Evolutionary conservation across 345 rosid genomes (phyloP).

Genomic region (Anastatica hierochuntica): DNA sequence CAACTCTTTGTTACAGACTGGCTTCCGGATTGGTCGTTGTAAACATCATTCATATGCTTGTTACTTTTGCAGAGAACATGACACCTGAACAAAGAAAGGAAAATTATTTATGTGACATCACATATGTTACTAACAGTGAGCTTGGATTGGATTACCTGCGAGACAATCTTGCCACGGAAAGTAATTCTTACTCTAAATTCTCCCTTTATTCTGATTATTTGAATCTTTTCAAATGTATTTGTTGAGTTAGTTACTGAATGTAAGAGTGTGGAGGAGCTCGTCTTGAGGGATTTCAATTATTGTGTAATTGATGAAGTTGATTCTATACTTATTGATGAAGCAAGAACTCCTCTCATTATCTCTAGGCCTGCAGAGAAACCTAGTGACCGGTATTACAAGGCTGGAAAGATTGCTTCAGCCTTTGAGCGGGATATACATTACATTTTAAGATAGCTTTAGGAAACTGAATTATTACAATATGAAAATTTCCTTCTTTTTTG

Average conservation of each 20-base stretch:
- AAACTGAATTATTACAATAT: too few species aligned
- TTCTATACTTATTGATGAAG: conserved; percentile 97
- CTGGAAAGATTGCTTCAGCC: conserved; percentile 80
- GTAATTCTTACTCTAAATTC: conserved; percentile 57
- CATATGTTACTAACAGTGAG: conserved; percentile 94
- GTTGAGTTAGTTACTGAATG: conserved; percentile 18
- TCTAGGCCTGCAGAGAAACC: conserved; percentile 98
- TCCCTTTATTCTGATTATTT: conserved; percentile 8
- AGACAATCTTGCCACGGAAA: conserved; percentile 99
- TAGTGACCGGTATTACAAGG: conserved; percentile 84
- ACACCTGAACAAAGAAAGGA: conserved; percentile 87
- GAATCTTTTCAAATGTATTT: neutral
- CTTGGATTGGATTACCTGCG: conserved; percentile 92
- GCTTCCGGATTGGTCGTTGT: neutral
- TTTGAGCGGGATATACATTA: conserved; percentile 91
- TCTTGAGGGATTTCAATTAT: conserved; percentile 81
- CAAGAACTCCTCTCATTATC: conserved; percentile 94
- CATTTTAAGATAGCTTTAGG: conserved; percentile 78
- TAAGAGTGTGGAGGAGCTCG: conserved; percentile 91
- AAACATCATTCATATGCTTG: neutral
- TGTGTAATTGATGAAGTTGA: conserved; percentile 95
- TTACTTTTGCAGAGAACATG: conserved; percentile 66
- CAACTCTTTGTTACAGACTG: neutral
- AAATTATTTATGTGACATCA: conserved; percentile 82
- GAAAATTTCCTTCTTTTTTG: too few species aligned